Evolutionary conservation across 2,329 filamentous ascomycete species (phyloP).

Genomic region (Fusarium coicis): DNA sequence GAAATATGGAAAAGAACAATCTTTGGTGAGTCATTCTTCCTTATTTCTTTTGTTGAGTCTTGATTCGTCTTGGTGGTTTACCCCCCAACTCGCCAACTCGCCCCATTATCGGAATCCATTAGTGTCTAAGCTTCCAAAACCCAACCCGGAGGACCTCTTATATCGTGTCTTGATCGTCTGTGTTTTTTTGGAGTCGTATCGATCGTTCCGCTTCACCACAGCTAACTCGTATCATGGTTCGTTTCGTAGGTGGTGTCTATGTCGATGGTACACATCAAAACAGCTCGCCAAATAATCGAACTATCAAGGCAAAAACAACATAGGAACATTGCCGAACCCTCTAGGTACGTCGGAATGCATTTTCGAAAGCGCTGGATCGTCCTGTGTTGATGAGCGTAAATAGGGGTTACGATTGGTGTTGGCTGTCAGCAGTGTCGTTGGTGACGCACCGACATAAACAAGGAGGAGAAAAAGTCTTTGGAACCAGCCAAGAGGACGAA

Average conservation of each 20-base stretch:
- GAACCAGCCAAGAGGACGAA: not conserved
- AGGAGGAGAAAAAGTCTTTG: not conserved
- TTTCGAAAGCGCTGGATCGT: not conserved
- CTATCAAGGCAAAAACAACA: not conserved
- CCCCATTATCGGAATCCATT: not conserved
- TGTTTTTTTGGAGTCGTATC: not conserved
- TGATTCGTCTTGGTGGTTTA: not conserved
- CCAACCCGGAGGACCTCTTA: not conserved
- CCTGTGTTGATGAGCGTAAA: not conserved
- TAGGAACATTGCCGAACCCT: rapidly evolving
- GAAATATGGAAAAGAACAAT: not conserved
- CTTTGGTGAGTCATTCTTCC: not conserved
- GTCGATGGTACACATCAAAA: not conserved
- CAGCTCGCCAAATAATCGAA: not conserved
- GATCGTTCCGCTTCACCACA: not conserved
- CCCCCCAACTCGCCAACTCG: not conserved
- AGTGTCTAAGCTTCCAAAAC: not conserved
- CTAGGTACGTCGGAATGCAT: not conserved
- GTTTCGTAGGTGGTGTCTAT: not conserved
- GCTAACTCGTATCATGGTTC: not conserved
- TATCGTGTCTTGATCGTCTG: not conserved
- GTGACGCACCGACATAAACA: not conserved
- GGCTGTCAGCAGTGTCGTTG: not conserved
- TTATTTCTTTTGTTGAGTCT: not conserved
- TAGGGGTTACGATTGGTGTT: constrained; percentile 4